Evolutionary conservation across 176 grass and related monocot species (phyloP), one percentile per base, ranked within the genome.

Genomic region (Cenchrus fungigraminus): DNA sequence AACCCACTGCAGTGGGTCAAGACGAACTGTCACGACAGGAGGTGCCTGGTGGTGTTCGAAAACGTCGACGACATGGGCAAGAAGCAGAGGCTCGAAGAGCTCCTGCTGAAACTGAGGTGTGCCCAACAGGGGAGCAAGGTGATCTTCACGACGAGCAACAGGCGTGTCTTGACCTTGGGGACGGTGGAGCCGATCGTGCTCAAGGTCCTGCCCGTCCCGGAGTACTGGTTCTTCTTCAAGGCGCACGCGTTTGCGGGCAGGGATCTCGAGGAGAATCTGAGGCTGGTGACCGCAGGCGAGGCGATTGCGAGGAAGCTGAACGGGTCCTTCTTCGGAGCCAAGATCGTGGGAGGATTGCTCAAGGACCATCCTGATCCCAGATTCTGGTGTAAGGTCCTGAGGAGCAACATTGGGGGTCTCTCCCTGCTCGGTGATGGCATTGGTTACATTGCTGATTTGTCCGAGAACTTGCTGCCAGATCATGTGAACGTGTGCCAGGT

Each of bases 141-240:
- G 7, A 65, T 88, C 1, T 40, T 76, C 61, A 84, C 72, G 1
- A 57, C 49, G 0, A 67, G 12, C 50, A 68, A 32, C 20, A 12
- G 15, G 34, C 61, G 12, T 19, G 62, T 58, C 1, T 51, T 37
- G 0, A 77, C 12, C 2, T 13, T 47, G 0, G 62, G 73, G 11
- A 77, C 73, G 0, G 73, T 84, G 6, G 49, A 84, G 15, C 50
- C 62, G 2, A 77, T 84, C 49, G 6, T 9, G 1, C 34, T 84
- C 5, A 77, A 67, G 61, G 20, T 56, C 9, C 8, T 84, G 34
- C 82, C 49, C 2, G 0, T 0, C 14, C 20, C 60, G 0, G 72
- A 84, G 50, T 84, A 77, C 9, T 77, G 73, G 73, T 84, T 88
- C 74, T 88, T 83, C 57, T 88, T 88, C 66, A 88, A 83, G n/a